Conservation (phyloP, 148 eudicot genomes). For the Heliamphora exappendiculata region DNA sequence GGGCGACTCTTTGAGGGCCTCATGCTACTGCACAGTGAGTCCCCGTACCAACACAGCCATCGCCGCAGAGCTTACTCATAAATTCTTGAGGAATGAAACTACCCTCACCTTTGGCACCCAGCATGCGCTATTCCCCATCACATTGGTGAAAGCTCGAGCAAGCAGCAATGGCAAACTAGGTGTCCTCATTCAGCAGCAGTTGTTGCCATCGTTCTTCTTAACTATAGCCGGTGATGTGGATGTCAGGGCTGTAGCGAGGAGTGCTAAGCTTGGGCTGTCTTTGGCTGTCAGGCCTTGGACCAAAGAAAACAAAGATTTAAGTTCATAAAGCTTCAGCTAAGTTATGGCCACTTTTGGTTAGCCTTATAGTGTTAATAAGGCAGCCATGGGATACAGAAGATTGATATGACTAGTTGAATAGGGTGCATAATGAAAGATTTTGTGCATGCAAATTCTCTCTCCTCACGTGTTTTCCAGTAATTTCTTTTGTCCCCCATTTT, state of each 20-base stretch:
- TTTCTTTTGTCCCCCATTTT: not conserved
- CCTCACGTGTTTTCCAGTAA: not conserved
- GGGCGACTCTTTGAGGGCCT: slow-evolving; percentile 4
- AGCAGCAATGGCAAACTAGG: slow-evolving; percentile 3
- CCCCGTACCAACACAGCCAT: slow-evolving; percentile 12
- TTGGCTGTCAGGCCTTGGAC: slow-evolving; percentile 8
- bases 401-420: not conserved
- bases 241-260: not conserved
- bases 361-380: not conserved
- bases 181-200: slow-evolving; percentile 9
- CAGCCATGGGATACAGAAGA: not conserved
- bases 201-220: slow-evolving; percentile 1
- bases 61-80: slow-evolving; percentile 18
- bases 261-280: slow-evolving; percentile 10
- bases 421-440: not conserved
- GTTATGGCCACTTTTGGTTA: not conserved
- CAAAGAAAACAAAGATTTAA: not conserved
- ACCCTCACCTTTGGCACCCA: slow-evolving; percentile 12
- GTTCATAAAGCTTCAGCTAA: not conserved
- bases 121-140: slow-evolving; percentile 2
- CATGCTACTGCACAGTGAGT: not conserved
- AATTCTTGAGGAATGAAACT: slow-evolving; percentile 9
- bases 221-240: slow-evolving; percentile 11
- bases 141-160: slow-evolving; percentile 12
- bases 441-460: not conserved